A percentile compares a stretch with the other conserved stretches of the same genome.
Conservation (phyloP, 495 filamentous ascomycete species). For the Aspergillus egyptiacus region DNA sequence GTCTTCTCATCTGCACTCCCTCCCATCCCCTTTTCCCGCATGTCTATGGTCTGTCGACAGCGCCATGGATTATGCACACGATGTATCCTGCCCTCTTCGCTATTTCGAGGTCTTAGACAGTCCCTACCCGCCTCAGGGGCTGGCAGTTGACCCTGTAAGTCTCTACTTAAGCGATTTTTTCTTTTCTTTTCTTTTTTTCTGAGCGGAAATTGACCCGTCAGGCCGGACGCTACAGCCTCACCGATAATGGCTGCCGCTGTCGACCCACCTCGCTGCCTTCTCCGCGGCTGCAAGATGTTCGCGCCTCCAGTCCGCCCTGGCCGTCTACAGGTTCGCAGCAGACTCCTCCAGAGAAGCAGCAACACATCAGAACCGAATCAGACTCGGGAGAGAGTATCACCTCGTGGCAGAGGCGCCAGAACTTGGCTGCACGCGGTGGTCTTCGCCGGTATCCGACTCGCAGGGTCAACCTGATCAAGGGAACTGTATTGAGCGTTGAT, state of each 20-base stretch:
- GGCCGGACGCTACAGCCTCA: neutral
- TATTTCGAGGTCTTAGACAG: neutral
- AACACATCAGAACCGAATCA: neutral
- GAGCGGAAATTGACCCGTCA: neutral
- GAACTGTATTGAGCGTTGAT: slow-evolving; percentile 91
- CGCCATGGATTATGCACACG: neutral
- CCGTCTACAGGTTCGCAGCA: neutral
- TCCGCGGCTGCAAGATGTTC: neutral
- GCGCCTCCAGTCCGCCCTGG: neutral
- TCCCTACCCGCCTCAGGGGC: neutral
- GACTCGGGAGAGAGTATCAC: neutral
- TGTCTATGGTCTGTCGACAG: neutral
- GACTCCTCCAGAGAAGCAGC: neutral
- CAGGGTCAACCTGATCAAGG: slow-evolving; percentile 94
- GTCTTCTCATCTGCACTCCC: too few species aligned
- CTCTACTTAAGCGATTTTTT: neutral
- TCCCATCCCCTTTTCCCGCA: neutral
- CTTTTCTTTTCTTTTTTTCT: too few species aligned
- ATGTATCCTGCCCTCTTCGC: neutral
- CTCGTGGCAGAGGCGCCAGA: slow-evolving; percentile 2
- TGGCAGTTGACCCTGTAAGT: neutral
- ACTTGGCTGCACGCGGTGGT: slow-evolving; percentile 27
- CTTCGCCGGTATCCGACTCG: slow-evolving; percentile 87
- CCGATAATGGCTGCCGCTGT: neutral
- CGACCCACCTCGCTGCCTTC: neutral